Evolutionary conservation across 768 basidiomycete species (phyloP).

Genomic region (Pholiota molesta): DNA sequence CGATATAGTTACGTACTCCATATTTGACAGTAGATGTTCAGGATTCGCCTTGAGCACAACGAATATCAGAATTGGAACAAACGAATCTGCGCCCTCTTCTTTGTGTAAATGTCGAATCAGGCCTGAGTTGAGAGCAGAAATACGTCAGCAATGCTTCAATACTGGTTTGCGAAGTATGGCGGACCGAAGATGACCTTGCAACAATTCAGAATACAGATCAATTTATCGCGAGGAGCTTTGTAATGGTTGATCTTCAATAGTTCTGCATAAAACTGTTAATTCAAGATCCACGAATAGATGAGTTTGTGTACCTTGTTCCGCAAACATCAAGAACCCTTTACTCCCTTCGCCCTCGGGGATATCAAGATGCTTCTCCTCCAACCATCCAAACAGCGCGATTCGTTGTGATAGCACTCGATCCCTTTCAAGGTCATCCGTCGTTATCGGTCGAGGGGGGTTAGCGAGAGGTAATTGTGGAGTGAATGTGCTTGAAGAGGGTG

Average conservation of each 20-base stretch:
- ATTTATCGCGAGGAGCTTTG: constrained; percentile 97
- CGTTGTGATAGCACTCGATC: constrained; percentile 91
- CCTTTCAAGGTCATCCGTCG: constrained; percentile 94
- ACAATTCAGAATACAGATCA: constrained; percentile 95
- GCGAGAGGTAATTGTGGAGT: constrained; percentile 79
- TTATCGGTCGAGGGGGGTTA: constrained; percentile 73
- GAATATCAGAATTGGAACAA: constrained; percentile 92
- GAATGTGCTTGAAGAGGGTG: constrained; percentile 68
- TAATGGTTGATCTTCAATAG: constrained; percentile 97
- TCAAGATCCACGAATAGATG: neutral
- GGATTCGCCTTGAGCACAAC: constrained; percentile 96
- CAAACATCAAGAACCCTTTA: constrained; percentile 86
- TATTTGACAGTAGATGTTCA: constrained; percentile 88
- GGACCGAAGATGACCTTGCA: constrained; percentile 99
- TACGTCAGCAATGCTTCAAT: constrained; percentile 8
- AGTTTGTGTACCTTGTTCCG: constrained; percentile 64
- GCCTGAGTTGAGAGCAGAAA: constrained; percentile 47
- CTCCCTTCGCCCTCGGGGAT: constrained; percentile 76
- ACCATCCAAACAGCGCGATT: constrained; percentile 90
- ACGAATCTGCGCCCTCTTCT: constrained; percentile 91
- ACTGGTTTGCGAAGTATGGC: constrained; percentile 26
- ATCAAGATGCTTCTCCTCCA: constrained; percentile 88
- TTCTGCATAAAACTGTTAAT: constrained; percentile 49
- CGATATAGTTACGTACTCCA: constrained; percentile 65
- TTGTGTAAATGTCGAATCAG: constrained; percentile 84